These are phyloP conservation scores for Boletus sensibilis DNA, from an alignment of 768 basidiomycete species.

Conservation along the genomic window DNA sequence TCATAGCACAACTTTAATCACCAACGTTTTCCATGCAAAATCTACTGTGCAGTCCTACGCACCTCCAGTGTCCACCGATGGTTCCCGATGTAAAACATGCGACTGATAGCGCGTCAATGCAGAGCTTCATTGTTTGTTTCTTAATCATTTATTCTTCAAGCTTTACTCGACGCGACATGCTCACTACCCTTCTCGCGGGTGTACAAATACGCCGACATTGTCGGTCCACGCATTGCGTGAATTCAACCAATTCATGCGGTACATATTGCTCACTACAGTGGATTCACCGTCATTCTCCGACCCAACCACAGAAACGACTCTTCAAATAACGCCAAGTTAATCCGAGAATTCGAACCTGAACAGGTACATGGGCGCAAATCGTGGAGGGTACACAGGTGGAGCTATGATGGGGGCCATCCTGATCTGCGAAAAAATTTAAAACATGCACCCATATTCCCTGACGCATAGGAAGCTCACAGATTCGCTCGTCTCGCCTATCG, in stretches of 20 bases:
- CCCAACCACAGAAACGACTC: not conserved
- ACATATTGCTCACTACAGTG: not conserved
- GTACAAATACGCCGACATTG: not conserved
- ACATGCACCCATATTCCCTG: not conserved
- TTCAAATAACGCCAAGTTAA: not conserved
- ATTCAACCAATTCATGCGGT: not conserved
- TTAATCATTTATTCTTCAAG: not conserved
- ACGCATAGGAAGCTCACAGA: not conserved
- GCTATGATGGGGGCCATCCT: not conserved
- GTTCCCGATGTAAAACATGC: not conserved
- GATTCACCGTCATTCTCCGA: not conserved
- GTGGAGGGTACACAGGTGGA: not conserved
- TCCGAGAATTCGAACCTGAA: not conserved
- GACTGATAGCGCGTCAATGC: not conserved
- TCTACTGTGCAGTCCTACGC: not conserved
- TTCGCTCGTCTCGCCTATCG: not conserved
- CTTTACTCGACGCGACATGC: not conserved
- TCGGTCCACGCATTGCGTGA: not conserved
- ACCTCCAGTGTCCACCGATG: not conserved
- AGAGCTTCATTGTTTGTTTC: not conserved
- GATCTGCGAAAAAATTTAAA: not conserved
- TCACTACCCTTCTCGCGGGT: not conserved
- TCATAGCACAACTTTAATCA: slow-evolving; percentile 3
- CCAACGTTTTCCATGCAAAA: not conserved
- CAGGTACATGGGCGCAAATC: not conserved